These are phyloP conservation scores for Colletotrichum filicis DNA, from an alignment of 2,329 filamentous ascomycete genomes.

Conservation along the genomic window DNA sequence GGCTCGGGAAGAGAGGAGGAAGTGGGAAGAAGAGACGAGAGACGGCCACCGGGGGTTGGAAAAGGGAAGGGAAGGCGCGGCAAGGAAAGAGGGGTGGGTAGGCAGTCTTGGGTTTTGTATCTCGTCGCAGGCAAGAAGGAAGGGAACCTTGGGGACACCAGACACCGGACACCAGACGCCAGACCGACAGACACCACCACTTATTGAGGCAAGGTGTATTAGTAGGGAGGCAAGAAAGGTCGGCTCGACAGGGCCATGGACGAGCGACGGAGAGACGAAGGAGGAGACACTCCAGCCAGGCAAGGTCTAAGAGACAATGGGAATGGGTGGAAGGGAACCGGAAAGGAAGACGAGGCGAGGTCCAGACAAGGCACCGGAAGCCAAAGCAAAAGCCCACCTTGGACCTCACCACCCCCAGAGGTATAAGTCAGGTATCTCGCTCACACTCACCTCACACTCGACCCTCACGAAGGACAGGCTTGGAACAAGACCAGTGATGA, in stretches of 20 bases:
- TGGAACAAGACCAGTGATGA: not conserved
- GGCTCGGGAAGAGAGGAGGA: not conserved
- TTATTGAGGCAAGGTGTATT: not conserved
- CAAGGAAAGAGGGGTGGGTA: constrained; percentile 24
- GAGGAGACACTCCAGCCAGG: not conserved
- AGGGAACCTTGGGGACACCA: constrained; percentile 26
- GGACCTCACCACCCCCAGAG: constrained; percentile 4
- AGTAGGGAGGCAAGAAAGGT: not conserved
- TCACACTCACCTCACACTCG: not conserved
- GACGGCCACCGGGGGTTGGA: not conserved
- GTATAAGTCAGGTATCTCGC: not conserved
- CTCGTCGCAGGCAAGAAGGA: constrained; percentile 31
- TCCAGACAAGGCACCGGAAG: not conserved
- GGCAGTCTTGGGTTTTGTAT: constrained; percentile 35
- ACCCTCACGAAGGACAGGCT: constrained; percentile 11
- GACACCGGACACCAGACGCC: not conserved
- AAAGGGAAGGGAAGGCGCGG: constrained; percentile 10
- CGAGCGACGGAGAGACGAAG: not conserved
- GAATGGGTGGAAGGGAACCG: not conserved
- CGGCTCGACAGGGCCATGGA: constrained; percentile 1
- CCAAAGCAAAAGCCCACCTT: constrained; percentile 2
- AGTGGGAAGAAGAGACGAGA: not conserved
- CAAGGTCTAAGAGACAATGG: not conserved
- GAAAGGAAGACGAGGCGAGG: not conserved
- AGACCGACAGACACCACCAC: constrained; percentile 4